These are phyloP conservation scores for Kwoniella sp. DNA, from an alignment of 768 basidiomycete genomes.

Conservation along the genomic window DNA sequence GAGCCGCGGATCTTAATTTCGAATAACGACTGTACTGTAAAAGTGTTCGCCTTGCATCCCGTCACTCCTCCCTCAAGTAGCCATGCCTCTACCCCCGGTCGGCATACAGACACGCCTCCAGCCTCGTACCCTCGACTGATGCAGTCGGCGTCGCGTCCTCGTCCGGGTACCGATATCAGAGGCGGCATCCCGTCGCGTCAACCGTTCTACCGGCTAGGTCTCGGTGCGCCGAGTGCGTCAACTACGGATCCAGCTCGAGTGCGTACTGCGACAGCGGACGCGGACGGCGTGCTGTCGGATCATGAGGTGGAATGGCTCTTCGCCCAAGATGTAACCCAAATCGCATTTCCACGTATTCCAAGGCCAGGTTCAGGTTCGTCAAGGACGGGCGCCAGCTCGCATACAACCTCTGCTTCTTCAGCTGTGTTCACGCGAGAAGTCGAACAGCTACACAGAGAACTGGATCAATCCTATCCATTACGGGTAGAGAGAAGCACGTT, in stretches of 20 bases:
- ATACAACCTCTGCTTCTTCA: background rate
- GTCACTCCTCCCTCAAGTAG: background rate
- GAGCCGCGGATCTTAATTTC: conserved; percentile 79
- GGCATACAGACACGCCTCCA: background rate
- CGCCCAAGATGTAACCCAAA: background rate
- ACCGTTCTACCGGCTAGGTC: conserved; percentile 18
- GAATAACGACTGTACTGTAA: conserved; percentile 82
- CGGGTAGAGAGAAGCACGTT: conserved; percentile 13
- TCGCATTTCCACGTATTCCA: background rate
- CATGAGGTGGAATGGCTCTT: conserved; percentile 18
- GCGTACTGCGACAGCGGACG: conserved; percentile 1
- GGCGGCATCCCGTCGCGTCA: background rate
- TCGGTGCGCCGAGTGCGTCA: conserved; percentile 18
- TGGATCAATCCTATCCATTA: conserved; percentile 17
- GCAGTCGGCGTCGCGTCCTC: background rate
- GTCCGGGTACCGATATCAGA: background rate
- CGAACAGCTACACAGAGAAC: conserved; percentile 17
- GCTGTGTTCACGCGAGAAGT: conserved; percentile 13
- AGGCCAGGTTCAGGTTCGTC: background rate
- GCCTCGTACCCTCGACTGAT: background rate
- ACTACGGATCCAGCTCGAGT: background rate
- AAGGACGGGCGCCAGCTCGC: background rate
- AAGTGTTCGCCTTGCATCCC: conserved; percentile 69
- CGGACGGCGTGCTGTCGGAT: no score
- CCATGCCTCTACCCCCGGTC: background rate